Conservation (phyloP, 2,329 filamentous ascomycete species). For the Sarocladium kiliense region DNA sequence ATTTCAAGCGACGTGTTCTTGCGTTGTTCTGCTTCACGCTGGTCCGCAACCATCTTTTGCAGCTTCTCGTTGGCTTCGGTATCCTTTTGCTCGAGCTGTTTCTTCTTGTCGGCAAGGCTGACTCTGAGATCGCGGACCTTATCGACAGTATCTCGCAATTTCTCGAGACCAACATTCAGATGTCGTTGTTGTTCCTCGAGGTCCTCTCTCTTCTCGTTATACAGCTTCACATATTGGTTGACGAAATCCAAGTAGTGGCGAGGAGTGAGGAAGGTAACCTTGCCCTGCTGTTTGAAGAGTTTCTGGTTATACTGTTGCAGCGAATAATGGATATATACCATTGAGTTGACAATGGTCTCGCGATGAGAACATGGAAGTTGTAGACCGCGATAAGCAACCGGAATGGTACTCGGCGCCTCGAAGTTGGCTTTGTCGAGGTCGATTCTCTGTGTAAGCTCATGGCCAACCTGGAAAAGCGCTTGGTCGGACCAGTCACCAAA, state of each 20-base stretch:
- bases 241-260: slow-evolving; percentile 98
- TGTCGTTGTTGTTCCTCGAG: slow-evolving; percentile 98
- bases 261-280: slow-evolving; percentile 87
- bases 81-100: slow-evolving; percentile 87
- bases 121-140: slow-evolving; percentile 90
- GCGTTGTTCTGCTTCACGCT: slow-evolving; percentile 87
- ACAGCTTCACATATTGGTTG: slow-evolving; percentile 92
- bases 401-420: slow-evolving; percentile 81
- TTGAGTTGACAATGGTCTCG: slow-evolving; percentile 90
- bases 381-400: slow-evolving; percentile 84
- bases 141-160: slow-evolving; percentile 91
- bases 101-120: slow-evolving; percentile 91
- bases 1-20: slow-evolving; percentile 86
- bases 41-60: slow-evolving; percentile 94
- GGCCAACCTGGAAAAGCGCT: slow-evolving; percentile 94
- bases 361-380: slow-evolving; percentile 81
- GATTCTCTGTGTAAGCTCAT: slow-evolving; percentile 91
- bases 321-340: slow-evolving; percentile 98
- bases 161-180: slow-evolving; percentile 96
- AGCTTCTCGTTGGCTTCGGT: slow-evolving; percentile 95
- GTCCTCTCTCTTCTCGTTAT: slow-evolving; percentile 97
- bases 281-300: slow-evolving; percentile 86
- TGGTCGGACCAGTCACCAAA: slow-evolving; percentile 99
- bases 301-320: slow-evolving; percentile 84
- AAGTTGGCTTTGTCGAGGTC: slow-evolving; percentile 89